A percentile compares a stretch with the other conserved stretches of the same genome.
Evolutionary conservation across 495 filamentous ascomycete genomes (phyloP).

Genomic region (Parathielavia hyrcaniae): DNA sequence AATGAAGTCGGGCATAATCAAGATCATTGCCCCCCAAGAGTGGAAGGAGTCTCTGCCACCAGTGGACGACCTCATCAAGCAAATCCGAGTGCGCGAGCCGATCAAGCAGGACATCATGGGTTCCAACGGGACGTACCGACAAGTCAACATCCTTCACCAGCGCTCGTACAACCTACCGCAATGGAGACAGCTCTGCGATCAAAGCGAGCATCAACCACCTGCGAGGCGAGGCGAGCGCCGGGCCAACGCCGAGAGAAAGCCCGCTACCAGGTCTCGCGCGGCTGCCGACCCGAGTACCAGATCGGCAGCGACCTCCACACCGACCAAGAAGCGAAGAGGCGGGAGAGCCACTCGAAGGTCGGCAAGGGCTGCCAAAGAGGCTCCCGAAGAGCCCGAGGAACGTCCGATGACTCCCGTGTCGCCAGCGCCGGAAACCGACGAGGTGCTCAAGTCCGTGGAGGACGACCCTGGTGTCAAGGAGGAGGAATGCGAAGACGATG

Average conservation of each 20-base stretch:
- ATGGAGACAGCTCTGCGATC: slow-evolving; percentile 86
- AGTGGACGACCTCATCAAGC: slow-evolving; percentile 81
- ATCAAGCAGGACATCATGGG: slow-evolving; percentile 98
- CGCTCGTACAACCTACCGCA: slow-evolving; percentile 93
- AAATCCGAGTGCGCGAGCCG: slow-evolving; percentile 87
- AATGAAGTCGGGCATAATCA: slow-evolving; percentile 94
- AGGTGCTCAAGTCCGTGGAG: slow-evolving; percentile 43
- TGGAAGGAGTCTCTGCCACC: slow-evolving; percentile 76
- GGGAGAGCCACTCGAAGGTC: slow-evolving; percentile 25
- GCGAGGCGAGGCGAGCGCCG: slow-evolving; percentile 88
- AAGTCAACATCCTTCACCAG: slow-evolving; percentile 92
- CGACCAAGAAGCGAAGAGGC: slow-evolving; percentile 34
- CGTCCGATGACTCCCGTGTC: slow-evolving; percentile 52
- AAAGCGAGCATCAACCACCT: slow-evolving; percentile 91
- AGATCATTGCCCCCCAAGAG: slow-evolving; percentile 89
- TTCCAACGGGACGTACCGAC: slow-evolving; percentile 85
- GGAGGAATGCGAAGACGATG: slow-evolving; percentile 41
- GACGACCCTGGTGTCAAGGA: slow-evolving; percentile 41
- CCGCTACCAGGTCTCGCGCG: slow-evolving; percentile 26
- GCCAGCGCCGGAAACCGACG: slow-evolving; percentile 39
- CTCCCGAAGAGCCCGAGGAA: slow-evolving; percentile 36
- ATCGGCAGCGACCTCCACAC: slow-evolving; percentile 19
- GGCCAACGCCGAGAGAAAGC: slow-evolving; percentile 60
- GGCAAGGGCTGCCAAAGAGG: slow-evolving; percentile 27
- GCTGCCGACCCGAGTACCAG: slow-evolving; percentile 26